Evolutionary conservation across 345 rosid species (phyloP), one percentile per base, ranked within the genome.

Genomic region (Citrus australasica): DNA sequence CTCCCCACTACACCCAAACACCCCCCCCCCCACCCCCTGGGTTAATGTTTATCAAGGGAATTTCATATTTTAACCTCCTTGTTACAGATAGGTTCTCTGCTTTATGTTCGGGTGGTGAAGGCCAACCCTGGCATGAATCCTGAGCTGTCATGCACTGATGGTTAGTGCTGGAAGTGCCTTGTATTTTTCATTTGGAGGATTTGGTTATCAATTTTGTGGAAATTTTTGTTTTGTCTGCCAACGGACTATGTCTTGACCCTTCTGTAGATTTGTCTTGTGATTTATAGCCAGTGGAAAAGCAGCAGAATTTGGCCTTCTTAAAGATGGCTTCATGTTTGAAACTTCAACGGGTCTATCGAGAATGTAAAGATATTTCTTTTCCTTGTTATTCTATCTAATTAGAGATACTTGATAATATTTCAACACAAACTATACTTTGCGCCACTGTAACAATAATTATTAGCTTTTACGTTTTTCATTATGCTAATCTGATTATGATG

Each of bases 301-400:
- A 59, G 93, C 92, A 32, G 87, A 84, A 84, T 93, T 90, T 76
- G 98, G 93, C 69, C 85, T 85, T 79, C 89, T 90, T 38, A 91
- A 79, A 83, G 94, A 91, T 62, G 95, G 98, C 68, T 93, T 76
- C 87, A 91, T 86, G 90, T 90, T 95, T 87, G 95, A 95, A 83
- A 90, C 92, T 78, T 90, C 95, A 67, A 92, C 92, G 22, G 93
- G 94, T 81, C 88, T 92, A 76, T 90, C 94, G 65, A 86, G 97
- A 83, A 91, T 87, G 98, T 95, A 78, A 46, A 89, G 93, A 67
- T 56, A 32, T 73, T 61, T 69, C 68, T 33, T 67, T 61, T 37
- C 21, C 53, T 7, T 61, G 13, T 6, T 28, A 24, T 14, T 24
- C n/a, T 16, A 42, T 32, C 7, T 60, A 32, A 46, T 24, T 71